Evolutionary conservation across 2,329 filamentous ascomycete species (phyloP), one percentile per base, ranked within the genome.

Genomic region (Dactylellina sp.): DNA sequence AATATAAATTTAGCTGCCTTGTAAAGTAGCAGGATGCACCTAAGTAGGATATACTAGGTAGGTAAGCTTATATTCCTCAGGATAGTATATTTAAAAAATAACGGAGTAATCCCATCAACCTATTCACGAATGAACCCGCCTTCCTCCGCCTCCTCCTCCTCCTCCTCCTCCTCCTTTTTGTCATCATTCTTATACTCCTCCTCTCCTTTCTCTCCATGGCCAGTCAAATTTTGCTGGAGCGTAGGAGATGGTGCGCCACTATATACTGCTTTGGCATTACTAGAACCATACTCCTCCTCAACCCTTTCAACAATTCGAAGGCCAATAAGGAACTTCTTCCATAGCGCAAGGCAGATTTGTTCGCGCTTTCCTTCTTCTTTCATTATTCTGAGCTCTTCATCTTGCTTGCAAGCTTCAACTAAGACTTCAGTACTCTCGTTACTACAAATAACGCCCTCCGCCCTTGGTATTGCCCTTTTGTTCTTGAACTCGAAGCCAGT

Each of bases 401-500:
- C 63, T 28, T 75, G 56, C 25, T 20, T 59, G 32, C 62, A 68
- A 9, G 63, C 79, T 20, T 84, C 83, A 75, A 85, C 82, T 1
- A 80, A 77, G 42, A 82, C 84, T 61, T 84, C 82, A 37, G 82
- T 80, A 37, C 88, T 86, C 53, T 87, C 84, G 76, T 90, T 88
- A 18, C 92, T 89, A 0, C 96, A 88, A 0, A 99, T 88, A 0
- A 90, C 86, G 1, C 95, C 95, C 42, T 88, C 86, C 1, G 95
- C 82, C 1, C 97, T 86, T 0, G 95, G 93, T 2, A 92, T 97
- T n/a, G 94, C 94, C 64, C 92, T 89, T 3, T 92, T 87, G 0
- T 93, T 93, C 79, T 88, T 89, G 82, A 98, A 99, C 32, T 89
- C 85, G 79, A 98, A 99, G 0, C 94, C 94, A 0, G 90, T 95